A percentile compares a stretch with the other conserved stretches of the same genome.
phyloP scores from a whole-genome alignment of 2,329 filamentous ascomycete genomes.

The Fusarium paranaense region DNA sequence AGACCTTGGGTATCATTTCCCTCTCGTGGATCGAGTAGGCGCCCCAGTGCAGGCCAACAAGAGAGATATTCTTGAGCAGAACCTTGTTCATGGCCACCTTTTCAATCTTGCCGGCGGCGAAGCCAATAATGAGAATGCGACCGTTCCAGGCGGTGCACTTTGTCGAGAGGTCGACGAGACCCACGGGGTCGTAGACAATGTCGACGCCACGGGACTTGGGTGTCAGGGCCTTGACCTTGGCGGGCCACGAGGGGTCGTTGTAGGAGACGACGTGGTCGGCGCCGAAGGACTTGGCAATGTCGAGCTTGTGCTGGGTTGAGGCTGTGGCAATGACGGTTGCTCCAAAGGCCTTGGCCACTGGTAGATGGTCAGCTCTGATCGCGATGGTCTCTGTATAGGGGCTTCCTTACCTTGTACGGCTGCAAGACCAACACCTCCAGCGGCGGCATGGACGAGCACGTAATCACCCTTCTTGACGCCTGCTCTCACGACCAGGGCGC shows the following conservation, averaged over 20 bases:
- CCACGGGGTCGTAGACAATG: constrained; percentile 95
- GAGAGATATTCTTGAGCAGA: constrained; percentile 89
- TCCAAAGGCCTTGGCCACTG: constrained; percentile 88
- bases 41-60: constrained; percentile 94
- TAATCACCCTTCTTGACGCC: constrained; percentile 82
- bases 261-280: constrained; percentile 90
- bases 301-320: constrained; percentile 81
- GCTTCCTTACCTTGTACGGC: constrained; percentile 77
- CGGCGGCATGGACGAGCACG: constrained; percentile 92
- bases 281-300: constrained; percentile 82
- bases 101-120: constrained; percentile 81
- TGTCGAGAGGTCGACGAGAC: constrained; percentile 85
- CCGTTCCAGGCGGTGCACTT: constrained; percentile 97
- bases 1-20: constrained; percentile 77
- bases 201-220: constrained; percentile 81
- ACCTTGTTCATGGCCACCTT: constrained; percentile 94
- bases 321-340: constrained; percentile 95
- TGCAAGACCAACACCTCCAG: constrained; percentile 89
- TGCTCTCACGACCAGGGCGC: constrained; percentile 82
- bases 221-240: constrained; percentile 80
- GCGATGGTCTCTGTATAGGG: not conserved
- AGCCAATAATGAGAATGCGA: constrained; percentile 87
- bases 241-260: constrained; percentile 70
- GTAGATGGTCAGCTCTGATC: not conserved
- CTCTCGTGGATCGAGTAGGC: constrained; percentile 81